Evolutionary conservation across 257 asterid species (phyloP), one percentile per base, ranked within the genome.

Genomic region (Capsicum rhomboideum): DNA sequence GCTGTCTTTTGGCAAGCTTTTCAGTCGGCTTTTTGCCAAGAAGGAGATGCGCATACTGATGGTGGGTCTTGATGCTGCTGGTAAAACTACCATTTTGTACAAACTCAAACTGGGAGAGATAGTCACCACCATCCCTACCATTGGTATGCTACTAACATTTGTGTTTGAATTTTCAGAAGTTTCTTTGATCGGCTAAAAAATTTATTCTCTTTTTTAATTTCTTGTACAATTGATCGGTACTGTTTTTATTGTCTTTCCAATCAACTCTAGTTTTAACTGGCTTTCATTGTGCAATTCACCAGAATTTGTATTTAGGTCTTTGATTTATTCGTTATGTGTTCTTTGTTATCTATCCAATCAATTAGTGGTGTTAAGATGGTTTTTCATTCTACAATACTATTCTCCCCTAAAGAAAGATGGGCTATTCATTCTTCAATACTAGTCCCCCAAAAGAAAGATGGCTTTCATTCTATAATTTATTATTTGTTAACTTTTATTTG

Each of bases 1-100:
- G 84, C 84, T 81, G 77, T 81, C 84, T 81, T 81, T 81, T 58
- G 54, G 77, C 17, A 81, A 81, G 84, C 84, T 81, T 21, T 81
- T 80, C 67, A 80, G 83, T 80, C 83, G 83, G 20, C 74, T 80
- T 10, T 80, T 56, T 21, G 68, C 59, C 52, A 79, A 52, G 49
- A 79, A 52, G n/a, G 79, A 72, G 68, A 61, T 61, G 37, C 69
- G 37, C 37, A 61, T 61, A 61, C 69, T 61, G 69, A 61, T 61
- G 69, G 79, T 72, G 50, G 79, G 79, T 72, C 79, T 72, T 8
- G 79, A 72, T 72, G 79, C 79, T 72, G 79, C 79, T 72, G 79
- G 79, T 72, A 72, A 72, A 37, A 72, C 79, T 3, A 72, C 79
- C 34, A 72, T 72, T 7, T 49, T 72, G 54, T 72, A 72, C 79